Evolutionary conservation across 2,329 filamentous ascomycete species (phyloP).

Genomic region (Fusarium oligoseptatum): DNA sequence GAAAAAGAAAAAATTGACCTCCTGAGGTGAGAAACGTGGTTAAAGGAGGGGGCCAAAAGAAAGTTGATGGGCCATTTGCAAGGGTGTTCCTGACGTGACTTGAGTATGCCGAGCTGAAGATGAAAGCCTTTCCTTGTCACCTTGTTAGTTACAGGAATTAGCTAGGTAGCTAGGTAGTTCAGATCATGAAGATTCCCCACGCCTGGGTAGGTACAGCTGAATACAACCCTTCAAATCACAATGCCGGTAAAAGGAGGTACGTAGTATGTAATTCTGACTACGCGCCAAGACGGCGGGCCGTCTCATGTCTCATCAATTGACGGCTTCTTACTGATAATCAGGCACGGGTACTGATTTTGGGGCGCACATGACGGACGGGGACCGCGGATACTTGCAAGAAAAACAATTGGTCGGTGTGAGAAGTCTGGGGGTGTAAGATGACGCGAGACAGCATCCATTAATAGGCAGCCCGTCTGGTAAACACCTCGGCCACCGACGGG

Average conservation of each 20-base stretch:
- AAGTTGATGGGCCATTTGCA: conserved; percentile 5
- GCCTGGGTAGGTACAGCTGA: not conserved
- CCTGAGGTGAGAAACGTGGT: conserved; percentile 27
- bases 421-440: conserved; percentile 1
- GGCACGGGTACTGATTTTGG: not conserved
- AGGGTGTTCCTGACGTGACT: conserved; percentile 13
- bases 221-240: not conserved
- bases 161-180: not conserved
- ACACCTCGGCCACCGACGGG: conserved; percentile 39
- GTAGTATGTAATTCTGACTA: conserved; percentile 9
- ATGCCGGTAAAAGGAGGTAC: not conserved
- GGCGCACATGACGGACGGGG: conserved; percentile 1
- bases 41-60: conserved; percentile 13
- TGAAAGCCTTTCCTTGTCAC: conserved; percentile 3
- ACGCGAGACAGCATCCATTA: conserved; percentile 2
- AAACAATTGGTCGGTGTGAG: not conserved
- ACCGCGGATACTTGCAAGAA: not conserved
- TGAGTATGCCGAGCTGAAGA: conserved; percentile 15
- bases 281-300: conserved; percentile 5
- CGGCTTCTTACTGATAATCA: conserved; percentile 7
- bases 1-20: not conserved
- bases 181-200: conserved; percentile 4
- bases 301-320: conserved; percentile 2
- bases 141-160: not conserved
- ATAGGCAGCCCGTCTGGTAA: not conserved